Evolutionary conservation across 306 rosid genomes (phyloP).

Genomic region (Echinosophora koreensis): DNA sequence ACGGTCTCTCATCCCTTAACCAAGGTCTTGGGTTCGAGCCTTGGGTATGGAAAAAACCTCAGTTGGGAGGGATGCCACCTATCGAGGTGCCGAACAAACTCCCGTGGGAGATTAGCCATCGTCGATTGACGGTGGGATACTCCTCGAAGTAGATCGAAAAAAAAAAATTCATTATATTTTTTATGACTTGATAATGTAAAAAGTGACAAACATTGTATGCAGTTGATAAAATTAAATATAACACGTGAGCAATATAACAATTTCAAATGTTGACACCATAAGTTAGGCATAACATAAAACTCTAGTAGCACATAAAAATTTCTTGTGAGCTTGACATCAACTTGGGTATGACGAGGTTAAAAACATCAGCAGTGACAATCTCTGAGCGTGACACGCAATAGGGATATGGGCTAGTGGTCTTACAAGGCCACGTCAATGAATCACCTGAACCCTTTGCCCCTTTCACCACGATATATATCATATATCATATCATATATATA

Average conservation of each 20-base stretch:
- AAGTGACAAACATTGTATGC: not conserved
- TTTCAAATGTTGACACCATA: not conserved
- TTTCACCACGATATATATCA: not conserved
- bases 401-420: slow-evolving; percentile 43
- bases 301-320: not conserved
- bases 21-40: too few species aligned
- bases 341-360: not conserved
- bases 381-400: slow-evolving; percentile 41
- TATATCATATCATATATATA: too few species aligned
- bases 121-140: too few species aligned
- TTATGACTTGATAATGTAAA: too few species aligned
- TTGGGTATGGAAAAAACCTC: too few species aligned
- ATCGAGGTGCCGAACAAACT: too few species aligned
- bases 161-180: too few species aligned
- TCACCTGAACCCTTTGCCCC: slow-evolving; percentile 42
- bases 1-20: too few species aligned
- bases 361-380: slow-evolving; percentile 25
- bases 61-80: too few species aligned
- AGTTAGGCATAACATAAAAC: not conserved
- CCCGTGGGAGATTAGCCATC: too few species aligned
- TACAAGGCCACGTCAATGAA: slow-evolving; percentile 40
- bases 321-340: slow-evolving; percentile 18
- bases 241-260: not conserved
- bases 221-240: not conserved
- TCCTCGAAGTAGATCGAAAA: too few species aligned